Evolutionary conservation across 2,329 filamentous ascomycete genomes (phyloP), one percentile per base, ranked within the genome.

Genomic region (Talaromyces islandicus): DNA sequence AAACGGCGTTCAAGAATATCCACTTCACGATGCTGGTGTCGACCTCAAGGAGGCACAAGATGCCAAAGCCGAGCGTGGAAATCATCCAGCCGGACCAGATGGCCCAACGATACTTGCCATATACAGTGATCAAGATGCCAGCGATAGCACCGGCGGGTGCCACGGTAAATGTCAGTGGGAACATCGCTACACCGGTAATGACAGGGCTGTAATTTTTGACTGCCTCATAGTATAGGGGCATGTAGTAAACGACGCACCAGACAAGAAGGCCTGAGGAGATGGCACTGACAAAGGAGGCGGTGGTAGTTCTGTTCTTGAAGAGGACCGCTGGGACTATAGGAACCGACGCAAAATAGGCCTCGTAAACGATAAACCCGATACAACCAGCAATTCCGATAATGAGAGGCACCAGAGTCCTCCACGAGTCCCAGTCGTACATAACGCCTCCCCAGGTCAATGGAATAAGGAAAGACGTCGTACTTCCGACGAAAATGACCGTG

Each of bases 61-160:
- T 4, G 81, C 87, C 88, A 6, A 81, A 73, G 2, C 87, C 85
- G 2, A 86, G 65, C 0, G 83, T 85, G 1, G 82, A 78, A 2
- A 88, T 66, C 3, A 72, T 64, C 86, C 88, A 91, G 27, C 88
- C 88, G 2, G 66, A 60, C 80, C 85, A 86, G 60, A 87, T 76
- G 0, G 82, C 79, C 80, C 80, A 84, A 64, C 85, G 81, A 70
- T 89, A 90, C 48, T 73, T 76, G 4, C 86, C 86, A 0, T 80
- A 84, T 19, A 78, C 75, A 4, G 81, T 79, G 51, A 85, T 83
- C 7, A 71, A 24, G 25, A 75, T 57, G 3, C 73, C 73, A 6
- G 83, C 81, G 0, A 82, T 67, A 41, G 86, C 76, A 4, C 83
- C 82, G 57, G 83, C 80, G 0, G 87, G 85, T 0, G 85, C 85